A percentile compares a stretch with the other conserved stretches of the same genome.
Conservation (phyloP, 345 rosid species). For the Eucalyptus virginea region DNA sequence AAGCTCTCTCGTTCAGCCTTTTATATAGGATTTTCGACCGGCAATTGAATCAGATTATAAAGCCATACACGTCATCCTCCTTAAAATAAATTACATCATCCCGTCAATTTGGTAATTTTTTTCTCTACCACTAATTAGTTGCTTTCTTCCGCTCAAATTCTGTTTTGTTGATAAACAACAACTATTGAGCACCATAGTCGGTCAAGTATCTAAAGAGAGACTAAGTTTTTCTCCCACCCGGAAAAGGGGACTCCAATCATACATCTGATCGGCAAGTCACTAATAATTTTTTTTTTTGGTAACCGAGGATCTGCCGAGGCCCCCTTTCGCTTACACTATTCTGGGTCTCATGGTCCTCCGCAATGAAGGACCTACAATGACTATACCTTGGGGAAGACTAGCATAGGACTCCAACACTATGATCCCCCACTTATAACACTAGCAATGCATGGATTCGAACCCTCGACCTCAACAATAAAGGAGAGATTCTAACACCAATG, state of each 20-base stretch:
- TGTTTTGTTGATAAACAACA: not conserved
- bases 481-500: no score
- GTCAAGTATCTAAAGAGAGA: not conserved
- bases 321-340: no score
- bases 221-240: not conserved
- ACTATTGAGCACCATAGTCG: not conserved
- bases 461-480: no score
- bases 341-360: rapidly evolving
- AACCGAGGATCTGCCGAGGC: no score
- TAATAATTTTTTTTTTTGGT: no score
- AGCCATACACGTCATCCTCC: not conserved
- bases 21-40: not conserved
- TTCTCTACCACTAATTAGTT: not conserved
- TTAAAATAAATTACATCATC: not conserved
- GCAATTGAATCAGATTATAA: not conserved
- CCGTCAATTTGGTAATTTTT: not conserved
- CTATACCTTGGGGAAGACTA: no score
- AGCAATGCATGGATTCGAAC: no score
- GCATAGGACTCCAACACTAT: no score
- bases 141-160: not conserved
- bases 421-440: no score
- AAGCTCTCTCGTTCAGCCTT: not conserved
- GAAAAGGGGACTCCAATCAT: not conserved
- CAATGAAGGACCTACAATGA: no score
- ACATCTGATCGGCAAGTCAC: not conserved